These are phyloP conservation scores for Ogataea neopini DNA, from an alignment of 805 yeast species.

Conservation along the genomic window DNA sequence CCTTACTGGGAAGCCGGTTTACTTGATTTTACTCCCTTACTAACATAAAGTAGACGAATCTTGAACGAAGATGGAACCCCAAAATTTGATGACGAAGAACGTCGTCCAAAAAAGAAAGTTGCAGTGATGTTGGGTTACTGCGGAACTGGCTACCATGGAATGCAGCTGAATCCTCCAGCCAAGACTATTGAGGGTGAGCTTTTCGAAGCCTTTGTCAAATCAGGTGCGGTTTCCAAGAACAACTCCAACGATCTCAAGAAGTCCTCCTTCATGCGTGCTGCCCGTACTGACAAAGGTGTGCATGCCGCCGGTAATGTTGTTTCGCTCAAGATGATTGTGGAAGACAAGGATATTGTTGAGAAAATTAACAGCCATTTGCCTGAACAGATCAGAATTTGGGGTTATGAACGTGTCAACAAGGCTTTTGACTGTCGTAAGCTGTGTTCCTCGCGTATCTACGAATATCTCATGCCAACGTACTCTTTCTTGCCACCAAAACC, in stretches of 20 bases:
- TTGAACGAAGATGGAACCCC: conserved; percentile 67
- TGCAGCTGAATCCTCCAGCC: conserved; percentile 88
- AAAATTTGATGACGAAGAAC: conserved; percentile 48
- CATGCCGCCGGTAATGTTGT: conserved; percentile 96
- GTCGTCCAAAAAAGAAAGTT: conserved; percentile 85
- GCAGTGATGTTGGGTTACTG: conserved; percentile 92
- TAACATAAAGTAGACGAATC: conserved; percentile 36
- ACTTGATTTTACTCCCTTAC: conserved; percentile 1
- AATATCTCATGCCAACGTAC: conserved; percentile 89
- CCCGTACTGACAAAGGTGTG: conserved; percentile 92
- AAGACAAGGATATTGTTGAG: conserved; percentile 70
- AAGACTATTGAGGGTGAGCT: conserved; percentile 90
- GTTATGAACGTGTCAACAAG: conserved; percentile 82
- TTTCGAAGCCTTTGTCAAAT: conserved; percentile 76
- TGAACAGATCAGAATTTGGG: conserved; percentile 90
- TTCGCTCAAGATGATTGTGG: conserved; percentile 79
- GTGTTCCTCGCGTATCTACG: conserved; percentile 96
- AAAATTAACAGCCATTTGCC: conserved; percentile 80
- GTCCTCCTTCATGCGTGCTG: conserved; percentile 83
- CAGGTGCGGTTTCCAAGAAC: conserved; percentile 86
- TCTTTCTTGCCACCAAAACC: conserved; percentile 92
- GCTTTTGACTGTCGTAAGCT: conserved; percentile 92
- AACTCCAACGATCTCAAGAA: conserved; percentile 88
- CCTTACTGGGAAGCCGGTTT: too few species aligned
- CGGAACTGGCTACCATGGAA: conserved; percentile 95